phyloP scores from a whole-genome alignment of 2,329 filamentous ascomycete species.

The Aspergillus piperis region DNA sequence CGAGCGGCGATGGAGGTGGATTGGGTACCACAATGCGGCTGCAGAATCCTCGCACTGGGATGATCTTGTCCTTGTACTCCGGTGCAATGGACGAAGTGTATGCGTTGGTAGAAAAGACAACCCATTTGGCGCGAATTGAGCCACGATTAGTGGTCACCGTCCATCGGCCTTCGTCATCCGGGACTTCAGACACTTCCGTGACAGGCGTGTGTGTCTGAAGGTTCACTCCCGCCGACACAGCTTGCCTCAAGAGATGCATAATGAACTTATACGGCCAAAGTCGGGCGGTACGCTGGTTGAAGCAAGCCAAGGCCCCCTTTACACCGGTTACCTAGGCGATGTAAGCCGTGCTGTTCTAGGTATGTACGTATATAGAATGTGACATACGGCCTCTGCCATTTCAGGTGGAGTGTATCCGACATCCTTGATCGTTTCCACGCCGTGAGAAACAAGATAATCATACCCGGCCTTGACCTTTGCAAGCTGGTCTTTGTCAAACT shows the following conservation, averaged over 20 bases:
- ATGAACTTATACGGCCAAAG: conserved; percentile 77
- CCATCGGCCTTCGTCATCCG: conserved; percentile 49
- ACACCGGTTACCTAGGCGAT: conserved; percentile 37
- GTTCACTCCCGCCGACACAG: conserved; percentile 50
- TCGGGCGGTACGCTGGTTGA: conserved; percentile 35
- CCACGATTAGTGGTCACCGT: conserved; percentile 68
- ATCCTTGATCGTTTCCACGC: conserved; percentile 30
- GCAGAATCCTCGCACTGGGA: conserved; percentile 68
- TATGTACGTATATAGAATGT: not conserved
- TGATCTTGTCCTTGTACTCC: conserved; percentile 67
- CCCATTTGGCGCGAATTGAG: conserved; percentile 59
- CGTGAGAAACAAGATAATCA: conserved; percentile 29
- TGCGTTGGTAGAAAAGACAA: conserved; percentile 80
- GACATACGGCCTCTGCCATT: conserved; percentile 28
- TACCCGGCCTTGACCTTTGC: conserved; percentile 33
- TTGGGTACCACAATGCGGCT: conserved; percentile 34
- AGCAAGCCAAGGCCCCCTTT: conserved; percentile 38
- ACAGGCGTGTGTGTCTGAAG: conserved; percentile 57
- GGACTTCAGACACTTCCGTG: conserved; percentile 26
- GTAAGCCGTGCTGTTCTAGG: not conserved
- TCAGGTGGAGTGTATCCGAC: conserved; percentile 26
- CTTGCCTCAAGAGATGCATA: conserved; percentile 67
- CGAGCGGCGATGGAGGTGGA: conserved; percentile 25
- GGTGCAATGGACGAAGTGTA: conserved; percentile 79
- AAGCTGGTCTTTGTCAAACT: conserved; percentile 33